Base-by-base conservation (phyloP, 2,329 filamentous ascomycete species). In the Colletotrichum sansevieriae region DNA sequence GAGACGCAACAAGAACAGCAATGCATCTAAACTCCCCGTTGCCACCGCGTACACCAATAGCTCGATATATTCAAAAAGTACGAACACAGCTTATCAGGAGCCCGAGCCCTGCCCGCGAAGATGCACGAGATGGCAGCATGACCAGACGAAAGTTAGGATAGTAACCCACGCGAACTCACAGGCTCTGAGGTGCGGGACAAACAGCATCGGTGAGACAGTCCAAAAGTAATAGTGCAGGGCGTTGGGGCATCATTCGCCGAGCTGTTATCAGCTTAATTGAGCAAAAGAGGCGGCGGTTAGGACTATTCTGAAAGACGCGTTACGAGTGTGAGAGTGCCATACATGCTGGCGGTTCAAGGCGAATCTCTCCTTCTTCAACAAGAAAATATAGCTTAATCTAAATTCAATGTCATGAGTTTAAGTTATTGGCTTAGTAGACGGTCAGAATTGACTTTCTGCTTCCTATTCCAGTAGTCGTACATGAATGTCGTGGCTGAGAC, bases 241-340 rank as follows among this genome's bases (percentile, higher is more conserved):
- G 44, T 47, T 47, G n/a, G 18, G 18, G 44, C 44, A 47, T 22
- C 44, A 47, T 47, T 47, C n/a, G 44, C 44, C 22, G 44, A 47
- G 44, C 18, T 22, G 44, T n/a, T n/a, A n/a, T 11, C 44, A 47
- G 44, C 44, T 20, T 47, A 4, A 47, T 47, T 20, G 22, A 10
- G 44, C 44, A 11, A 47, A 47, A 20, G n/a, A 47, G 44, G 44
- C 22, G 44, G 18, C 44, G 44, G 18, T 22, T 47, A n/a, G 22
- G 44, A 20, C 22, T 47, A n/a, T 20, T 22, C 22, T 47, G 44
- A 47, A 18, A 47, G n/a, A 47, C 44, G 44, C 44, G 44, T 47
- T 47, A 47, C 44, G 44, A 18, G 10, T 47, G 18, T 22, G 44
- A 47, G 10, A 20, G 44, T 47, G 22, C 18, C 44, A 47, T 47